These are phyloP conservation scores for Arthrinium puccinioides DNA, from an alignment of 2,329 filamentous ascomycete species.

Conservation along the genomic window DNA sequence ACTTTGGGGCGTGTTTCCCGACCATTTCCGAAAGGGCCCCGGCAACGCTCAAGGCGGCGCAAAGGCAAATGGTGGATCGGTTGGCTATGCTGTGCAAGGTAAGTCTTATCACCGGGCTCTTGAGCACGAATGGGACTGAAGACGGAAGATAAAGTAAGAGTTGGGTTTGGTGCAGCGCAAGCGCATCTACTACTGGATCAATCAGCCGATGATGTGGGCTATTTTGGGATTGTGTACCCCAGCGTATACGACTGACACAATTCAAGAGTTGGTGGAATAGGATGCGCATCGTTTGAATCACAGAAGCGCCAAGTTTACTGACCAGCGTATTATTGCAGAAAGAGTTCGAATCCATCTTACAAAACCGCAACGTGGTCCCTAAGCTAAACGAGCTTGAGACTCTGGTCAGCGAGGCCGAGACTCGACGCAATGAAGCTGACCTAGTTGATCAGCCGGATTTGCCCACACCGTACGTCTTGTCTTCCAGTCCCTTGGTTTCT, in stretches of 20 bases:
- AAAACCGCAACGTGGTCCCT: conserved; percentile 43
- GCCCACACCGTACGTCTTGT: conserved; percentile 38
- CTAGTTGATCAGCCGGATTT: conserved; percentile 13
- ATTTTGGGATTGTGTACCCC: too few relatives aligned
- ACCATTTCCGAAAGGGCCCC: conserved; percentile 46
- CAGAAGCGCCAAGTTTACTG: background rate
- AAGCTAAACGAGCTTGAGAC: conserved; percentile 53
- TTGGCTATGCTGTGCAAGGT: conserved; percentile 47
- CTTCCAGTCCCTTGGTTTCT: too few relatives aligned
- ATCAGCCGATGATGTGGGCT: too few relatives aligned
- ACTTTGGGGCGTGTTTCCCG: conserved; percentile 55
- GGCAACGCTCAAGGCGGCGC: conserved; percentile 44
- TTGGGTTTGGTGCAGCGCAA: too few relatives aligned
- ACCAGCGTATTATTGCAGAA: conserved; percentile 21
- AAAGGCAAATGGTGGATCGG: conserved; percentile 50
- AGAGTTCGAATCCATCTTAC: conserved; percentile 51
- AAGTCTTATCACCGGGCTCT: conserved; percentile 6
- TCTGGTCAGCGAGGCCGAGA: conserved; percentile 43
- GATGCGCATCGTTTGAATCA: too few relatives aligned
- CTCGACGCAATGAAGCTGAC: conserved; percentile 25
- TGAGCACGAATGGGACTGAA: too few relatives aligned
- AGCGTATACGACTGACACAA: too few relatives aligned
- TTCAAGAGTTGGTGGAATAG: too few relatives aligned
- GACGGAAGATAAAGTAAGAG: too few relatives aligned
- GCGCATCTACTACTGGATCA: too few relatives aligned